These are phyloP conservation scores for Monilinia vaccinii-corymbosi DNA, from an alignment of 2,329 filamentous ascomycete genomes.

Conservation along the genomic window DNA sequence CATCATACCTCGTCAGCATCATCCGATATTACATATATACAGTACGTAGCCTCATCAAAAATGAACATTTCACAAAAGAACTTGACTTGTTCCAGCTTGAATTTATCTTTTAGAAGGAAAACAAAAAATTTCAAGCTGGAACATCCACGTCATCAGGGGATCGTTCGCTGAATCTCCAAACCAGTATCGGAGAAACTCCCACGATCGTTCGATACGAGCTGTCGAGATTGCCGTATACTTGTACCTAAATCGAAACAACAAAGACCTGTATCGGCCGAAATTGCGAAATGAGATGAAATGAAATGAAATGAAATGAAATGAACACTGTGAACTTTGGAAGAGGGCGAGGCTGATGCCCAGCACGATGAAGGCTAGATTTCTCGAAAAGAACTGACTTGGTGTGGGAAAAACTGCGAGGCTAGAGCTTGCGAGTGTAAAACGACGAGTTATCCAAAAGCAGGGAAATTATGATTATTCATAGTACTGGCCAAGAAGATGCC, in stretches of 20 bases:
- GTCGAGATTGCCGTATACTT: fast-evolving
- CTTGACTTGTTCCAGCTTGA: too few species aligned
- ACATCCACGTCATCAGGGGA: neutral
- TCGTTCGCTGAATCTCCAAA: neutral
- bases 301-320: too few species aligned
- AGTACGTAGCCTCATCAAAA: too few species aligned
- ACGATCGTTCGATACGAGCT: neutral
- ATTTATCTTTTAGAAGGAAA: too few species aligned
- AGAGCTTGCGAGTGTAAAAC: neutral
- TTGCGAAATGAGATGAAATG: neutral
- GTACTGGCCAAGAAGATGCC: neutral
- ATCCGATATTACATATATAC: too few species aligned
- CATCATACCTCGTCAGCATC: too few species aligned
- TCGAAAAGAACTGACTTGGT: neutral
- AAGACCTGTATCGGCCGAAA: neutral
- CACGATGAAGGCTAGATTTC: neutral
- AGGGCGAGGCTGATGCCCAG: neutral
- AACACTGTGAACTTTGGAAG: neutral
- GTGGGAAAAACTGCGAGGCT: neutral
- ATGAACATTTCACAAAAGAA: neutral
- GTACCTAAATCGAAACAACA: neutral
- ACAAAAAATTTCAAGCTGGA: too few species aligned
- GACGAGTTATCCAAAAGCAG: neutral
- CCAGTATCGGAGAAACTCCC: neutral
- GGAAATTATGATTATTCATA: neutral